A percentile compares a stretch with the other conserved stretches of the same genome.
These are phyloP conservation scores for Linum trigynum DNA, from an alignment of 345 rosid species.

Conservation along the genomic window DNA sequence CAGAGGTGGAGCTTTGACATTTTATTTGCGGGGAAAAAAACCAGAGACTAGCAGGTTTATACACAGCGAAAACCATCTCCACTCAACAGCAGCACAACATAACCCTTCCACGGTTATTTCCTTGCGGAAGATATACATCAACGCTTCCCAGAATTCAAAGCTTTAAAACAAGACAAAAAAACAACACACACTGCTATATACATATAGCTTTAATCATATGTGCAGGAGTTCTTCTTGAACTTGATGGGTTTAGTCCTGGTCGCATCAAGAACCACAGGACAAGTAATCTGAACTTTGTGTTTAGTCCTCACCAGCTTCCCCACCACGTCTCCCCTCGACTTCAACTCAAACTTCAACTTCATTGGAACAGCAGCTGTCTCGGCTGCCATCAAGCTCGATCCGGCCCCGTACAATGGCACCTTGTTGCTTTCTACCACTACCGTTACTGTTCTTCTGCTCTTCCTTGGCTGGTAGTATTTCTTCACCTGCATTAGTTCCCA, in stretches of 20 bases:
- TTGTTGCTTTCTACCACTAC: conserved; percentile 54
- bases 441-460: conserved; percentile 46
- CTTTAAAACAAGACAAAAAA: background rate
- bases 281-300: conserved; percentile 42
- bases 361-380: conserved; percentile 40
- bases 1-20: too few relatives aligned
- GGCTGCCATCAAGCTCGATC: conserved; percentile 40
- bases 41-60: background rate
- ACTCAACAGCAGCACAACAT: background rate
- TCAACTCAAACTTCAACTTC: conserved; percentile 44
- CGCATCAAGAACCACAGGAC: conserved; percentile 53
- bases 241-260: conserved; percentile 42
- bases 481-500: conserved; percentile 40
- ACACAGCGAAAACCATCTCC: background rate
- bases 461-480: conserved; percentile 61
- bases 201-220: conserved; percentile 11
- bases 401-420: conserved; percentile 71
- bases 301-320: conserved; percentile 66
- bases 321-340: conserved; percentile 60
- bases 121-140: background rate
- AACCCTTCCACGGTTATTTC: background rate
- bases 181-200: background rate
- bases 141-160: background rate
- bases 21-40: too few relatives aligned
- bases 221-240: conserved; percentile 32